Conservation (phyloP, 2,329 filamentous ascomycete genomes). For the Fusarium sp. region DNA sequence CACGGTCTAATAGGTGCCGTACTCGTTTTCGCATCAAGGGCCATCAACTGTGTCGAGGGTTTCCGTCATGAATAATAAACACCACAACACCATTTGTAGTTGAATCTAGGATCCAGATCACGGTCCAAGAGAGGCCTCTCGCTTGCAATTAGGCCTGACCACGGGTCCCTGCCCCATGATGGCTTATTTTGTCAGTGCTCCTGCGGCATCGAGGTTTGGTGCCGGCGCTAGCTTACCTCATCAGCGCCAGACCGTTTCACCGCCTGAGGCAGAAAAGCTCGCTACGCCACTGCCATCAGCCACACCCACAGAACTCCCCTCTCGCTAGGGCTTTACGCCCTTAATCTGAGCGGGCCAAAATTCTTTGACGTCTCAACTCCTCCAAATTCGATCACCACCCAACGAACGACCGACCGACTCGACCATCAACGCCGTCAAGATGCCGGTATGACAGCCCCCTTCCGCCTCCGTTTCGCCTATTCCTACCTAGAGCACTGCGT, state of each 20-base stretch:
- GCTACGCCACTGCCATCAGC: slow-evolving; percentile 37
- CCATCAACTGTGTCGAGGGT: not conserved
- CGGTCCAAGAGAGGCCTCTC: slow-evolving; percentile 10
- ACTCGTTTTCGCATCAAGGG: not conserved
- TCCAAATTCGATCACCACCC: slow-evolving; percentile 52
- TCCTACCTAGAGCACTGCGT: slow-evolving; percentile 19
- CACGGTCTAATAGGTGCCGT: too few relatives aligned
- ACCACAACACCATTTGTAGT: not conserved
- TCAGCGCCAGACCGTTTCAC: not conserved
- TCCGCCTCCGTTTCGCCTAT: slow-evolving; percentile 2
- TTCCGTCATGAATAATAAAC: not conserved
- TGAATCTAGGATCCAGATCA: not conserved
- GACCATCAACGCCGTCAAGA: slow-evolving; percentile 59
- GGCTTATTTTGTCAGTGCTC: slow-evolving; percentile 38
- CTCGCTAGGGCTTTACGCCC: slow-evolving; percentile 58
- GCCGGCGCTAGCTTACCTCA: slow-evolving; percentile 27
- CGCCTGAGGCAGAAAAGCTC: slow-evolving; percentile 32
- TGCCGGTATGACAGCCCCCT: slow-evolving; percentile 57
- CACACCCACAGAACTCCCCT: slow-evolving; percentile 37
- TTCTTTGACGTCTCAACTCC: slow-evolving; percentile 52
- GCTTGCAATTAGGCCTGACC: slow-evolving; percentile 7
- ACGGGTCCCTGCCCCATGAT: slow-evolving; percentile 8
- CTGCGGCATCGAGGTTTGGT: not conserved
- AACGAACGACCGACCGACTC: slow-evolving; percentile 55
- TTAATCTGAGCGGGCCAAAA: slow-evolving; percentile 53